Evolutionary conservation across 805 yeast genomes (phyloP).

Genomic region (Vanderwaltozyma verrucispora): DNA sequence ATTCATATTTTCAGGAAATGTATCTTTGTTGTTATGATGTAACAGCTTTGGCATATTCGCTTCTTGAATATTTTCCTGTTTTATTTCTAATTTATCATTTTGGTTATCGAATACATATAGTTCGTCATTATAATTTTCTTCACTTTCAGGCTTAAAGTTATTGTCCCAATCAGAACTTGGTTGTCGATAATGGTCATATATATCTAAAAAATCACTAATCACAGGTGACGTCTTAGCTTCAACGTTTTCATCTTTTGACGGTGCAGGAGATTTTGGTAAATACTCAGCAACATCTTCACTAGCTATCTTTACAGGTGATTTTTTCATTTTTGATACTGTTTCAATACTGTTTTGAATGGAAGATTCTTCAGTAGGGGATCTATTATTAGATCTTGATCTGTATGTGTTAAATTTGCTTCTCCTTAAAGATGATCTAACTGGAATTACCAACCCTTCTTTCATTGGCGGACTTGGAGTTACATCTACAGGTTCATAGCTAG

Average conservation of each 20-base stretch:
- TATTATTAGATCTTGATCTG: constrained; percentile 28
- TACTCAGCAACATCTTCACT: background rate
- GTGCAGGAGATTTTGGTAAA: background rate
- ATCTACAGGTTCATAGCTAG: too few species aligned
- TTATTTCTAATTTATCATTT: background rate
- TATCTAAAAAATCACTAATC: constrained; percentile 16
- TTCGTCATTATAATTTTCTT: background rate
- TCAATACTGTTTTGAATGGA: too few species aligned
- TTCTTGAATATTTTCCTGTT: too few species aligned
- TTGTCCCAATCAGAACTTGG: constrained; percentile 17
- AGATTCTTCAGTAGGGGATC: constrained; percentile 4
- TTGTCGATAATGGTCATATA: constrained; percentile 24
- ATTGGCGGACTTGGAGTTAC: constrained; percentile 21
- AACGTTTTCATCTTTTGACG: background rate
- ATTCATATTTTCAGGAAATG: too few species aligned
- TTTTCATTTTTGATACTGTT: background rate
- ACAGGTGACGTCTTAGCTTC: constrained; percentile 3
- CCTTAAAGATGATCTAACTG: constrained; percentile 29
- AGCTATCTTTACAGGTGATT: background rate
- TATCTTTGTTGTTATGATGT: too few species aligned
- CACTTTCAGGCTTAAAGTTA: constrained; percentile 1
- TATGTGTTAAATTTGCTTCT: constrained; percentile 44
- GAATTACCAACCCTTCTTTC: constrained; percentile 21
- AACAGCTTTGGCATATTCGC: too few species aligned
- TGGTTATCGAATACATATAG: background rate